Base-by-base conservation (phyloP, 2,329 filamentous ascomycete species). In the Arthroderma sp. region DNA sequence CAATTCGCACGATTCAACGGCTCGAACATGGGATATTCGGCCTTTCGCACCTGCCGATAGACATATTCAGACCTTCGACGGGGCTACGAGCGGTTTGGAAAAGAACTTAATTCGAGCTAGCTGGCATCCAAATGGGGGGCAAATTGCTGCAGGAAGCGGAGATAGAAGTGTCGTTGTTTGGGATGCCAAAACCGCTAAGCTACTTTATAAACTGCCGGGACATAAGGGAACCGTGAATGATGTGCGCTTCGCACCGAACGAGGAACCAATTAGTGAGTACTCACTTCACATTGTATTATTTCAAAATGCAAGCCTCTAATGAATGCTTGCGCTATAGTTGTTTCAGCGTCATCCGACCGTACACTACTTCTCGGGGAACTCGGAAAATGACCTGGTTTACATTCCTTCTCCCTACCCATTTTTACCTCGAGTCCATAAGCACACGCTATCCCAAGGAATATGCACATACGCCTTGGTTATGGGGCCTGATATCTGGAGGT, bases 191-290 rank as follows among this genome's bases (percentile, higher is more conserved):
- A 83, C 77, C n/a, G 88, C 85, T 47, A 96, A 93, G 68, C 71
- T 98, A 55, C 64, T 94, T 51, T 93, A 95, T 66, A 96, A 96
- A 66, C 72, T 98, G 43, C 91, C 91, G 1, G 91, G 91, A 1
- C 91, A 98, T 63, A 91, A 87, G 66, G 91, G 89, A 31, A 86
- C 85, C 0, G 91, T 96, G 42, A 98, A 96, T 61, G 87, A 89
- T 61, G 89, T 89, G 44, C 83, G 93, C 54, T 93, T 98, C 60
- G 82, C 86, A 40, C 87, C 89, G 4, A 76, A 77, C 34, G 78
- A 82, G 49, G 87, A 95, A 55, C 86, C 87, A 15, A 83, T 95
- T 50, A 75, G 88, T 94, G 74, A 80, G 86, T 79, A 34, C 33
- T 34, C 33, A 4, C 22, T 40, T 41, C 22, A 31, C 37, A 31